Base-by-base conservation (phyloP, 495 filamentous ascomycete genomes). In the Hypomontagnella monticulosa region DNA sequence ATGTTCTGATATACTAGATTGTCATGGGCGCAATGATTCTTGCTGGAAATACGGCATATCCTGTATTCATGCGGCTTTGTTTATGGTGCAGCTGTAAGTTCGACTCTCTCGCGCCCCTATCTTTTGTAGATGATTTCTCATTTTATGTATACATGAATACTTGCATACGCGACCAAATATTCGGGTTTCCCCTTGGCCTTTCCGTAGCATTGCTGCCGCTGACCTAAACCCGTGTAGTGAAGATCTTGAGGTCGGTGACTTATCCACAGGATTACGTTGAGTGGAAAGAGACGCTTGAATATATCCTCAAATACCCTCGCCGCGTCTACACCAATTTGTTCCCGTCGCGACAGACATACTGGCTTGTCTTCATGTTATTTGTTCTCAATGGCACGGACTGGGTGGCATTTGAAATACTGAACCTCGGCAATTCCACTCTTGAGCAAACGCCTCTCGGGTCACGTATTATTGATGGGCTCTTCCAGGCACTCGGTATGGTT, bases 311-410 rank as follows among this genome's bases (percentile, higher is more conserved):
- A 38, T 92, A 95, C 69, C 92, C 91, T 1, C 78, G 91, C 20
- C 83, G 90, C 33, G 88, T 91, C 19, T 94, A 95, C 69, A 96
- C 93, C 7, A 91, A 93, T 66, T 80, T 96, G 14, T 94, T 96
- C 69, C 91, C 92, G 1, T 78, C 83, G 7, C 82, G 83, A 11
- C 88, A 92, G 57, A 93, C 91, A 0, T 93, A 90, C 87, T 96
- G 91, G 86, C 80, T 96, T 2, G 72, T 92, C 3, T 83, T 85
- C 16, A 88, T 89, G 57, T 80, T 96, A 14, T 78, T 96, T 34
- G 62, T 87, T 12, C 81, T 96, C 12, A 97, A 95, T 69, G 88
- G 86, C 3, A 85, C 92, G 51, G 91, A 96, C 70, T 95, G 92
- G 91, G 83, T 82, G 5, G 85, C 84, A 8, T 97, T 96, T 73